Conservation (phyloP, 805 yeast genomes). For the Sporopachydermia lactativora region DNA sequence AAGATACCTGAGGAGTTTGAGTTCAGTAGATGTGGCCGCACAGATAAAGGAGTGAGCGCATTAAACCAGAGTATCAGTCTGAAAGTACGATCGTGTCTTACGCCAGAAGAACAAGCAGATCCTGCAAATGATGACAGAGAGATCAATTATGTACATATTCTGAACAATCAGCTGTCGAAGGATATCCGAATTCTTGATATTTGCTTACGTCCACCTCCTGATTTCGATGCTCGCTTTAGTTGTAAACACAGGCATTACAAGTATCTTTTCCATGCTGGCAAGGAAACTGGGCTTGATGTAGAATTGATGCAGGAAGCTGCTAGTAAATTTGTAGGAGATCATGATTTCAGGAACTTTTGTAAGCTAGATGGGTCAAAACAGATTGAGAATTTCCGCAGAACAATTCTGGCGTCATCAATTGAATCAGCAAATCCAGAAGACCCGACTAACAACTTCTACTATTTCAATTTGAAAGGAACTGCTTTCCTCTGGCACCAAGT, state of each 20-base stretch:
- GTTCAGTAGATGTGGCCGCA: conserved; percentile 87
- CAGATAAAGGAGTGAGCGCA: conserved; percentile 96
- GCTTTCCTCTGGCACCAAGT: conserved; percentile 99
- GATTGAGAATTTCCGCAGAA: conserved; percentile 62
- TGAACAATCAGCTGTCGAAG: conserved; percentile 66
- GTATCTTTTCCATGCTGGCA: conserved; percentile 50
- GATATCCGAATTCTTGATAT: conserved; percentile 77
- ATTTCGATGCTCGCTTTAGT: conserved; percentile 87
- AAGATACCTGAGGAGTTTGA: conserved; percentile 46
- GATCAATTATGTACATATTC: conserved; percentile 56
- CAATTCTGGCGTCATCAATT: conserved; percentile 40
- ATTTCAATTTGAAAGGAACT: conserved; percentile 68
- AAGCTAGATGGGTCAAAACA: conserved; percentile 92
- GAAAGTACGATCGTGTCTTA: conserved; percentile 53
- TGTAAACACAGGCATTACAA: conserved; percentile 78
- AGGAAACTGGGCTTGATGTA: conserved; percentile 33
- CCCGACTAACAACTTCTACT: conserved; percentile 26
- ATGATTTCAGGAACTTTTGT: conserved; percentile 91
- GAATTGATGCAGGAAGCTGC: conserved; percentile 62
- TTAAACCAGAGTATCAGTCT: conserved; percentile 87
- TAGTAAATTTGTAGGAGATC: conserved; percentile 45
- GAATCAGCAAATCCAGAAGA: conserved; percentile 14
- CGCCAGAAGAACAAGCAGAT: conserved; percentile 45
- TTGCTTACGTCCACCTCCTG: conserved; percentile 68
- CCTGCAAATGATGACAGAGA: conserved; percentile 49